Evolutionary conservation across 352 stramenopile genomes (phyloP).

Genomic region (Phytopythium boreale): DNA sequence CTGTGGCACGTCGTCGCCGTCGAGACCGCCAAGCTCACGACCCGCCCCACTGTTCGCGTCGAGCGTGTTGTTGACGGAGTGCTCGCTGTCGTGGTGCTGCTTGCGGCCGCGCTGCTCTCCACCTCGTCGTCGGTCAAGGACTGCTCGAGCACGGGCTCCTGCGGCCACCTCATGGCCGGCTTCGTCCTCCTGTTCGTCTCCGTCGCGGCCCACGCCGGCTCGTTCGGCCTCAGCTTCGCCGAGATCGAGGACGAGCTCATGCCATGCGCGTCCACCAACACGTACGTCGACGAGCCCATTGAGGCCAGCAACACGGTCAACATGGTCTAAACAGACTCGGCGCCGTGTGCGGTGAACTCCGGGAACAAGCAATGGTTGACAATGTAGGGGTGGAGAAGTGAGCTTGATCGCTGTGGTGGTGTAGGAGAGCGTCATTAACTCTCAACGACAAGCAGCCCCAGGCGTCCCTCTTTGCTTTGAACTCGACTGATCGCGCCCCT

Average conservation of each 20-base stretch:
- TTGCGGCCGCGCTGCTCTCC: conserved; percentile 4
- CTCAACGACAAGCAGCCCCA: background rate
- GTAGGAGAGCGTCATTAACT: background rate
- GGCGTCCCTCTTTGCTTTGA: background rate
- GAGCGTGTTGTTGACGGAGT: conserved; percentile 5
- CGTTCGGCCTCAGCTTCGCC: conserved; percentile 6
- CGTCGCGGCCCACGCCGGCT: background rate
- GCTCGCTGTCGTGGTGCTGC: conserved; percentile 1
- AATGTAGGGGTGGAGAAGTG: background rate
- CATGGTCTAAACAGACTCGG: conserved; percentile 2
- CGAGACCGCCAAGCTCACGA: conserved; percentile 8
- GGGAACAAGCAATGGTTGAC: background rate
- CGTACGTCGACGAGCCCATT: conserved; percentile 5
- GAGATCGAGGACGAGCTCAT: conserved; percentile 3
- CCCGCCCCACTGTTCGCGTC: background rate
- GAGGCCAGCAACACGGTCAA: background rate
- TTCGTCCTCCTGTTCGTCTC: conserved; percentile 9
- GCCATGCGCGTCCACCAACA: conserved; percentile 5
- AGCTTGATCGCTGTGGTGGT: background rate
- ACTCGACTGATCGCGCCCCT: background rate
- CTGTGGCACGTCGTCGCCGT: conserved; percentile 7
- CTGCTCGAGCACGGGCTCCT: conserved; percentile 5
- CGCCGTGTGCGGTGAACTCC: too few species aligned
- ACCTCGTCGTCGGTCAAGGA: conserved; percentile 6
- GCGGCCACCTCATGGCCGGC: conserved; percentile 7